phyloP scores from a whole-genome alignment of 805 yeast species.

The Candida vartiovaarae region DNA sequence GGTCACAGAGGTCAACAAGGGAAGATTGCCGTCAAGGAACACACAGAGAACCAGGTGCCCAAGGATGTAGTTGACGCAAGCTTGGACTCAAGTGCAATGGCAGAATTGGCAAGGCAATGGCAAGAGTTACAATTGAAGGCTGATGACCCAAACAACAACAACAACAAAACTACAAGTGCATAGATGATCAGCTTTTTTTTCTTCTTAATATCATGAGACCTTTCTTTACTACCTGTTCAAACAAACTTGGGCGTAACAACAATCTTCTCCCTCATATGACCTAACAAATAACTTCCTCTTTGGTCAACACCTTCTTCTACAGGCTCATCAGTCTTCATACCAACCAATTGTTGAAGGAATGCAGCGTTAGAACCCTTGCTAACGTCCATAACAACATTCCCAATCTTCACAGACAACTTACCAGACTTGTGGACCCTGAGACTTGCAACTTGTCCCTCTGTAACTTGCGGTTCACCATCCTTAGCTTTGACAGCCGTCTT shows the following conservation, averaged over 20 bases:
- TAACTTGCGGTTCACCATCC: conserved; percentile 5
- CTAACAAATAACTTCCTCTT: conserved; percentile 41
- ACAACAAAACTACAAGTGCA: not conserved
- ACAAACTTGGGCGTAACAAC: conserved; percentile 48
- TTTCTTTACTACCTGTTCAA: not conserved
- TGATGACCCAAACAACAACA: not conserved
- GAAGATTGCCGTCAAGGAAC: conserved; percentile 72
- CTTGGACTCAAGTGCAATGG: conserved; percentile 58
- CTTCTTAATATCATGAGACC: not conserved
- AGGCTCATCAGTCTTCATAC: conserved; percentile 80
- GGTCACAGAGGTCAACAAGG: conserved; percentile 60
- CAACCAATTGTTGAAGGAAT: conserved; percentile 67
- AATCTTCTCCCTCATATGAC: conserved; percentile 48
- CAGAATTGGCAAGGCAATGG: conserved; percentile 62
- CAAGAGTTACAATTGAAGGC: conserved; percentile 29
- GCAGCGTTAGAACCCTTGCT: conserved; percentile 62
- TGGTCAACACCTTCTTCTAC: conserved; percentile 18
- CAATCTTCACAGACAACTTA: conserved; percentile 65
- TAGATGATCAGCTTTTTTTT: not conserved
- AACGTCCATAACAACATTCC: conserved; percentile 62
- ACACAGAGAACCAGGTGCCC: conserved; percentile 89
- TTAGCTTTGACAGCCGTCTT: conserved; percentile 2
- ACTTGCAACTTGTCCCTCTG: conserved; percentile 62
- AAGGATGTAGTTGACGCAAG: conserved; percentile 84
- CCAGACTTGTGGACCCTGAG: conserved; percentile 81